phyloP scores from a whole-genome alignment of 306 rosid species.

The Chamaecrista fasciculata region DNA sequence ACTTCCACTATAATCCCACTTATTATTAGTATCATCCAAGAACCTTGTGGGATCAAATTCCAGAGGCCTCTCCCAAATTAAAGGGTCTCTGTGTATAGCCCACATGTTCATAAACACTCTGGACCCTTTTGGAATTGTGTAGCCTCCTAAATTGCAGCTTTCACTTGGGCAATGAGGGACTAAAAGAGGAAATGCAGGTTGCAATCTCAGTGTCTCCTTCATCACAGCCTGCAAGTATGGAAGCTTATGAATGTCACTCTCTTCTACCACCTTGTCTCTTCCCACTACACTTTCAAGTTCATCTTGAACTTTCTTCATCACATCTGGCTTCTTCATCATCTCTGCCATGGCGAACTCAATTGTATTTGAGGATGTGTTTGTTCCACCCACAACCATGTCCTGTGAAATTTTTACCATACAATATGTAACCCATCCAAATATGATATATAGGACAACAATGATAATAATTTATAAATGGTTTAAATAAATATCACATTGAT shows the following conservation, averaged over 20 bases:
- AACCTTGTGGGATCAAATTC: slow-evolving; percentile 66
- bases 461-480: too few species aligned
- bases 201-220: slow-evolving; percentile 69
- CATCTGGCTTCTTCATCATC: slow-evolving; percentile 44
- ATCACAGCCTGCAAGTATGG: slow-evolving; percentile 58
- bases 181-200: slow-evolving; percentile 57
- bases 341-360: slow-evolving; percentile 66
- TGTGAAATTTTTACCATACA: slow-evolving; percentile 17
- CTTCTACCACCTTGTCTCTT: slow-evolving; percentile 56
- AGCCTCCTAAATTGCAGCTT: slow-evolving; percentile 52
- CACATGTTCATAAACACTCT: slow-evolving; percentile 62
- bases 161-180: slow-evolving; percentile 64
- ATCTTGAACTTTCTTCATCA: slow-evolving; percentile 45
- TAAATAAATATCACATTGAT: too few species aligned
- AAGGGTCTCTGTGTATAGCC: slow-evolving; percentile 79
- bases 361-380: slow-evolving; percentile 64
- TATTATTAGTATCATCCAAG: slow-evolving; percentile 37
- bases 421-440: too few species aligned
- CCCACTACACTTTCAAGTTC: slow-evolving; percentile 56
- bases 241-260: slow-evolving; percentile 48
- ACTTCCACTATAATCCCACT: slow-evolving; percentile 57
- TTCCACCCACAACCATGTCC: slow-evolving; percentile 80
- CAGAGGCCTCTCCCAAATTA: slow-evolving; percentile 58
- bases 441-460: too few species aligned
- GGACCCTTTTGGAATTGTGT: slow-evolving; percentile 58